Evolutionary conservation across 768 basidiomycete genomes (phyloP), one percentile per base, ranked within the genome.

Genomic region (Boletus speciosus): DNA sequence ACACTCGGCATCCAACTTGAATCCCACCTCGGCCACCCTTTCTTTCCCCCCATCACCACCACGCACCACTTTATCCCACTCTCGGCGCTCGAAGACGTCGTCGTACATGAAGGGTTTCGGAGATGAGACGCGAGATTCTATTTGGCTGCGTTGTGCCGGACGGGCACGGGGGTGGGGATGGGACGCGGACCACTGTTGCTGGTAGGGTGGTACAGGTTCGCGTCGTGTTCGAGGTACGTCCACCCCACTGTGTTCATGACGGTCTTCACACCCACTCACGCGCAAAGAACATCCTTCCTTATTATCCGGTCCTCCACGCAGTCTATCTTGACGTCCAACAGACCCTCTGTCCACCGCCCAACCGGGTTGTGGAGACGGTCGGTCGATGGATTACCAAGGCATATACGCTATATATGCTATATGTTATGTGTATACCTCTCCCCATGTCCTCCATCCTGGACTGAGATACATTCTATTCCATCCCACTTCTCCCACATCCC

Each of bases 1-100:
- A 72, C 76, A 1, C 81, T 86, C 49, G 90, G 90, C 12, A 73
- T 93, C 38, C 90, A 92, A 62, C 69, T 92, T 3, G 88, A 91
- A 66, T 85, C 82, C 0, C 81, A 82, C 67, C 74, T 79, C 50
- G 90, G 88, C 1, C 65, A 84, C 32, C 78, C 78, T 9, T 65
- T 68, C 15, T 19, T 70, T 4, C 54, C 61, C 8, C 29, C 29
- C 29, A 29, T 29, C 29, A 29, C 29, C 29, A 29, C 29, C 29
- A 29, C 29, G 29, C 29, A 29, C 29, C 29, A 29, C 8, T 29
- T 29, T 29, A 29, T 29, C 29, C 29, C 29, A 29, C 29, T 29
- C 8, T 29, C 29, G 29, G 29, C 29, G 8, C 29, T 29, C 29
- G 29, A 29, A 29, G 29, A 29, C 29, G 29, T 29, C 29, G 29